These are phyloP conservation scores for Trichosporon coremiiforme DNA, from an alignment of 1,284 basidiomycete species.

Conservation along the genomic window DNA sequence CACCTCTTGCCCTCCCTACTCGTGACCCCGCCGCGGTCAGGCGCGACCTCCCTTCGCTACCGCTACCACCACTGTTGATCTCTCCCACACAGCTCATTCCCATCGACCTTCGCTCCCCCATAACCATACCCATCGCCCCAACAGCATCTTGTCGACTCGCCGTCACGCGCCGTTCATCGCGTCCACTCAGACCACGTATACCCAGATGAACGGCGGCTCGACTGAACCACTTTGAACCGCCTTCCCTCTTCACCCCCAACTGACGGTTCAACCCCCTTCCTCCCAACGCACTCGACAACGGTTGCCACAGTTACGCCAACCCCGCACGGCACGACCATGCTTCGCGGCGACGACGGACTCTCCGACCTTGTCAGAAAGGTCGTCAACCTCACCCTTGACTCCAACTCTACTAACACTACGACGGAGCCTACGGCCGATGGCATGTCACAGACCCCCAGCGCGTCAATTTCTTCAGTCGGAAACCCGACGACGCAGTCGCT, in stretches of 20 bases:
- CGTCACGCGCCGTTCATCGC: slow-evolving; percentile 14
- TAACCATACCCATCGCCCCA: neutral
- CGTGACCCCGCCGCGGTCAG: neutral
- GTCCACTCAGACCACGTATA: neutral
- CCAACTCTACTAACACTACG: slow-evolving; percentile 14
- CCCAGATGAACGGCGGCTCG: slow-evolving; percentile 14
- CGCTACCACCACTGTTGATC: neutral
- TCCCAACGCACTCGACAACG: slow-evolving; percentile 9
- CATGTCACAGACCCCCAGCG: slow-evolving; percentile 11
- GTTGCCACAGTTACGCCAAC: neutral
- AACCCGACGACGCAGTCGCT: slow-evolving; percentile 7
- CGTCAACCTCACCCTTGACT: slow-evolving; percentile 15
- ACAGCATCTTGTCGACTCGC: neutral
- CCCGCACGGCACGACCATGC: slow-evolving; percentile 14
- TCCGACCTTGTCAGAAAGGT: slow-evolving; percentile 17
- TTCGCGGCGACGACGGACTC: neutral
- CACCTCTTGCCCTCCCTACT: neutral
- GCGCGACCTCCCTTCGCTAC: slow-evolving; percentile 2
- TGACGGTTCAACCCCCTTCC: neutral
- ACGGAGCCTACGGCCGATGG: slow-evolving; percentile 6
- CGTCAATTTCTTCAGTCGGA: slow-evolving; percentile 8
- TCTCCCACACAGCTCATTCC: neutral
- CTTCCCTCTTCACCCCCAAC: neutral
- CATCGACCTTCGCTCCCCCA: neutral
- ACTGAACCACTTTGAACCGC: slow-evolving; percentile 7